Conservation (phyloP, 495 filamentous ascomycete genomes). For the Neurospora pannonica region DNA sequence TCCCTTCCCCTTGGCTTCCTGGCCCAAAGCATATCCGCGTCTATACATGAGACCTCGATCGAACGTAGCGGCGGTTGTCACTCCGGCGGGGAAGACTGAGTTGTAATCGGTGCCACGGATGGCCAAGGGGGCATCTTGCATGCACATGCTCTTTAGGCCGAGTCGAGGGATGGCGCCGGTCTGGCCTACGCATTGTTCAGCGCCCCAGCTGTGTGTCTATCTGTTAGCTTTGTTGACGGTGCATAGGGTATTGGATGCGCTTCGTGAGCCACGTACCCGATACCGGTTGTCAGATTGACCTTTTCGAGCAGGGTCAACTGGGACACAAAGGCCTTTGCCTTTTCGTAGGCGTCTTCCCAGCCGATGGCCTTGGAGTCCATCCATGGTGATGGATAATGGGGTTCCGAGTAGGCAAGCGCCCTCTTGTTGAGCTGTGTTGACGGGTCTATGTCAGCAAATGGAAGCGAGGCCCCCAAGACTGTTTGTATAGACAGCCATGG, state of each 20-base stretch:
- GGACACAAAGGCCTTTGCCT: slow-evolving; percentile 70
- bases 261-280: slow-evolving; percentile 45
- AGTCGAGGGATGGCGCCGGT: slow-evolving; percentile 61
- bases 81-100: slow-evolving; percentile 72
- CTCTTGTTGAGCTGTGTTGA: slow-evolving; percentile 16
- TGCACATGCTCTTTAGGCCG: slow-evolving; percentile 70
- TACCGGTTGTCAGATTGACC: slow-evolving; percentile 84
- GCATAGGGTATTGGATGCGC: background rate
- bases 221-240: slow-evolving; percentile 10
- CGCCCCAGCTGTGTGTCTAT: slow-evolving; percentile 50
- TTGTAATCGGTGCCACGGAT: slow-evolving; percentile 67
- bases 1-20: slow-evolving; percentile 73
- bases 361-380: slow-evolving; percentile 55
- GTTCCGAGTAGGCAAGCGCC: slow-evolving; percentile 31
- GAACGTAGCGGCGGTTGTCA: slow-evolving; percentile 73
- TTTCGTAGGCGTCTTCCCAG: slow-evolving; percentile 70
- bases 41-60: slow-evolving; percentile 62
- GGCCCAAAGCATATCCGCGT: slow-evolving; percentile 70
- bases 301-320: slow-evolving; percentile 82
- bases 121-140: slow-evolving; percentile 86
- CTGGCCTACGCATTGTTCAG: slow-evolving; percentile 74
- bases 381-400: slow-evolving; percentile 82
- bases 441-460: slow-evolving; percentile 12
- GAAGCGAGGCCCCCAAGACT: background rate
- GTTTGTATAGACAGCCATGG: slow-evolving; percentile 8